Base-by-base conservation (phyloP, 495 filamentous ascomycete species). In the Aspergillus cristatus region DNA sequence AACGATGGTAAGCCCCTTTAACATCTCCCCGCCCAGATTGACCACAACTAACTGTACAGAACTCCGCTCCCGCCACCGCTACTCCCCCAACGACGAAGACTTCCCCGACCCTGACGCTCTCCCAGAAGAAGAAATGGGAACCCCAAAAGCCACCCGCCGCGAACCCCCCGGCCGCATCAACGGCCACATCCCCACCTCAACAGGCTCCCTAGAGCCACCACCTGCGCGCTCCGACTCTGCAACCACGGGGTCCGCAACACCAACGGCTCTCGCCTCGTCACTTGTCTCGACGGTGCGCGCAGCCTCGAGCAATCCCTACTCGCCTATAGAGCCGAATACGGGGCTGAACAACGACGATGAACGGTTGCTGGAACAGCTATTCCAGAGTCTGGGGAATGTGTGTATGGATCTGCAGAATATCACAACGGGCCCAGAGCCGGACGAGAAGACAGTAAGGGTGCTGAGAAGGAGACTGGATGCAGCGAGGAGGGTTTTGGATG, bases 321-420 rank as follows among this genome's bases (percentile, higher is more conserved):
- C 58, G 38, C 58, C 42, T 16, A 51, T 41, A 40, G 11, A n/a
- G 13, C 53, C 41, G 34, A 54, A 46, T 40, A 76, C 57, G 53
- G 72, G 61, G 46, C 55, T 85, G 26, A 71, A 74, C 32, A 70
- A 75, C 28, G 78, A 84, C 32, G 84, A 89, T 46, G 78, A 79
- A 45, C 74, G 80, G 39, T 71, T 90, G 11, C 71, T 90, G n/a
- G 82, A 88, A 49, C 65, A 75, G 34, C 61, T 94, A 4, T 79
- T 89, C 7, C 70, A 74, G n/a, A 84, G 78, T 39, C 63, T 94
- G 13, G 77, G 81, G 6, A 73, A 76, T 50, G 82, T 74, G 54
- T 90, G 60, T 54, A 54, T 75, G 33, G 75, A 77, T 16, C 55
- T 94, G 37, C 77, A 84, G 38, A 76, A 78, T 40, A 71, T 65